Evolutionary conservation across 306 rosid species (phyloP), one percentile per base, ranked within the genome.

Genomic region (Vigna trinervia): DNA sequence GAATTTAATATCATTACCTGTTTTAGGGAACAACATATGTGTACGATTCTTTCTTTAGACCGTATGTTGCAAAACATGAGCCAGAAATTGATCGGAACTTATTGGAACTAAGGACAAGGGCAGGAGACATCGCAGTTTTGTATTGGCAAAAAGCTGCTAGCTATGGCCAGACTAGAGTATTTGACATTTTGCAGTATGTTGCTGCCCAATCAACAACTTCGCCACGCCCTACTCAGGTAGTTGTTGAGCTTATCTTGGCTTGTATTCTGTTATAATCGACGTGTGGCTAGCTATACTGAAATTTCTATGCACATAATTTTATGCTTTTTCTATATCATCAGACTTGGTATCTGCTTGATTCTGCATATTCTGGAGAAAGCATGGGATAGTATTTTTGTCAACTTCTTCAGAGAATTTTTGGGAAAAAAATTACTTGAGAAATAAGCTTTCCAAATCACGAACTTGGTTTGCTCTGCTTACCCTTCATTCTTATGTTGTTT

Each of bases 21-120:
- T 85, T 26, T 61, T 85, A 94, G 96, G 97, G 97, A 60, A 89
- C 98, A 11, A 79, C 89, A 12, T 87, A 89, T 79, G 98, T 94
- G 67, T 94, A 91, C 52, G 91, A 91, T 80, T 87, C 96, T 47
- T 94, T 94, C 92, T 94, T 94, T 66, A 84, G 88, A 83, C 98
- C 98, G 6, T 94, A 90, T 80, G 82, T 94, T 51, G 86, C 93
- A 0, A 86, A 90, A 83, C 97, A 94, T 41, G 97, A 94, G 87
- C 61, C 84, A 17, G 96, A 90, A 51, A 94, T 94, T 58, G 98
- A 94, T 84, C 90, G 93, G 47, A 91, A 68, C 81, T 84, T 94
- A 88, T 72, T 86, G 88, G 97, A 91, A 63, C 81, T 94, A 46
- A 94, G 83, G 85, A 87, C 88, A 17, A 90, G 92, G 78, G 97